These are phyloP conservation scores for Purpureocillium takamizusanense DNA, from an alignment of 2,329 filamentous ascomycete genomes.

Conservation along the genomic window DNA sequence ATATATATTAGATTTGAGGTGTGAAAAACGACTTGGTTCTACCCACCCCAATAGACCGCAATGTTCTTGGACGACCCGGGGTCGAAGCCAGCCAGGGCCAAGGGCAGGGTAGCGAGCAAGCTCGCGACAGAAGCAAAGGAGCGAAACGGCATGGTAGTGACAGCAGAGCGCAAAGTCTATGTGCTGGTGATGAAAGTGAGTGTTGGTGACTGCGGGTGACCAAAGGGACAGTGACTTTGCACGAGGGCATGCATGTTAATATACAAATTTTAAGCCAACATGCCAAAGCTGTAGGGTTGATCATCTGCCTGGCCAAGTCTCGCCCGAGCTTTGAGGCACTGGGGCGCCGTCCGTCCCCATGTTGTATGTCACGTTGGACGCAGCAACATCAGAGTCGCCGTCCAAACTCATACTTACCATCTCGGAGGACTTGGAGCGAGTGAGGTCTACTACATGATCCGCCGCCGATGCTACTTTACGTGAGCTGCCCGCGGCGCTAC, in stretches of 20 bases:
- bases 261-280: not conserved
- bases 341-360: not conserved
- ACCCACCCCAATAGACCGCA: constrained; percentile 57
- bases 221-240: not conserved
- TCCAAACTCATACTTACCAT: not conserved
- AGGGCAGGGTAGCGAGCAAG: constrained; percentile 16
- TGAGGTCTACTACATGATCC: not conserved
- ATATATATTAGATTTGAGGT: not conserved
- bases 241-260: not conserved
- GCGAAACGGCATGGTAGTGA: constrained; percentile 4
- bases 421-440: not conserved
- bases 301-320: not conserved
- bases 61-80: constrained; percentile 41
- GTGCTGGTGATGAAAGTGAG: too few relatives aligned
- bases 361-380: not conserved
- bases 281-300: not conserved
- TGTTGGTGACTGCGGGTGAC: not conserved
- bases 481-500: not conserved
- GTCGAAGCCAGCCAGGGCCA: constrained; percentile 32
- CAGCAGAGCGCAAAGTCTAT: not conserved
- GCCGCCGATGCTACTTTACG: not conserved
- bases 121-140: constrained; percentile 10
- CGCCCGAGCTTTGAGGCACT: too few relatives aligned
- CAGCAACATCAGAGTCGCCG: not conserved
- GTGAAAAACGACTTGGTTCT: not conserved